These are phyloP conservation scores for Zygosaccharomyces siamensis DNA, from an alignment of 805 yeast genomes.

Conservation along the genomic window DNA sequence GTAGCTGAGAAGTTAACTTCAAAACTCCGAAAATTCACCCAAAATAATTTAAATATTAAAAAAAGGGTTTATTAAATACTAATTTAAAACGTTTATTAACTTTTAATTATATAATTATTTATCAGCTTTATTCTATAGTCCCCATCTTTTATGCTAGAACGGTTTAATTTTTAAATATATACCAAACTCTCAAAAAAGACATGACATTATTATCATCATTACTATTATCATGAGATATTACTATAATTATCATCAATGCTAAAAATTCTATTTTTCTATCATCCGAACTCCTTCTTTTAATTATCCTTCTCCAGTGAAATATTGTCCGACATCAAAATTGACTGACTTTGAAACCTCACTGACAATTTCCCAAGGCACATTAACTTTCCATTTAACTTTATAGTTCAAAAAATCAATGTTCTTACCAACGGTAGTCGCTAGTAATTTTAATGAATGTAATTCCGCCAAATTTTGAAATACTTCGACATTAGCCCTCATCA, in stretches of 20 bases:
- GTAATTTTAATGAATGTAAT: slow-evolving; percentile 48
- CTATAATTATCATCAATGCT: background rate
- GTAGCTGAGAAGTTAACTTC: background rate
- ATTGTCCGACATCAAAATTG: slow-evolving; percentile 60
- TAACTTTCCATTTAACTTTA: slow-evolving; percentile 72
- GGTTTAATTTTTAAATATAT: background rate
- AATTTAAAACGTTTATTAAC: background rate
- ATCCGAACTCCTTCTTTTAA: background rate
- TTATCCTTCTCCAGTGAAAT: slow-evolving; percentile 34
- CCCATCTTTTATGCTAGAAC: background rate
- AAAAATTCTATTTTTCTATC: background rate
- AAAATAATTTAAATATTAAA: background rate
- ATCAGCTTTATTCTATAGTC: background rate
- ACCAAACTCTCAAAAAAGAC: background rate
- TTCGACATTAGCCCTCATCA: slow-evolving; percentile 42
- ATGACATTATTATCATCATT: background rate
- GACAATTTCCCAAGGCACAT: slow-evolving; percentile 63
- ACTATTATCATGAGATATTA: background rate
- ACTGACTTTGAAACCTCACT: slow-evolving; percentile 58
- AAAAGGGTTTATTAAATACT: background rate
- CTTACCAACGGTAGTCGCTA: slow-evolving; percentile 39
- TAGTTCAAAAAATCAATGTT: slow-evolving; percentile 56
- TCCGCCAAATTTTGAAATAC: slow-evolving; percentile 57
- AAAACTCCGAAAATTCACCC: background rate
- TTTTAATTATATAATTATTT: background rate